A percentile compares a stretch with the other conserved stretches of the same genome.
phyloP scores from a whole-genome alignment of 2,329 filamentous ascomycete genomes.

The Neofusicoccum kwambonambiense region DNA sequence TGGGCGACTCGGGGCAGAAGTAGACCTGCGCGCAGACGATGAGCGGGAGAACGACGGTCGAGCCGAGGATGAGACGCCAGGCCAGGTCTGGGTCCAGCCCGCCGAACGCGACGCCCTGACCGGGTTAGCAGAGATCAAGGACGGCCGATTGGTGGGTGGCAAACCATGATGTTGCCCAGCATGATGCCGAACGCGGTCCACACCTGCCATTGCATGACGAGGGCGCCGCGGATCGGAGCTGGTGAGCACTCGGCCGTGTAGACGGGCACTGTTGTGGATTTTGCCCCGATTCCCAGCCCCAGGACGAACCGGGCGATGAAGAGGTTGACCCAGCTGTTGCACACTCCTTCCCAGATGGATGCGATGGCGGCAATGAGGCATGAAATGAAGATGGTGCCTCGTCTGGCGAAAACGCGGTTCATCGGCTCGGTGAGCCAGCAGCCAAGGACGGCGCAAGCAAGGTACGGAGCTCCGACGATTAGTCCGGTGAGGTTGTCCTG shows the following conservation, averaged over 20 bases:
- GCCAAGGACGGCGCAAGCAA: conserved; percentile 45
- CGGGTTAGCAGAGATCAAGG: background rate
- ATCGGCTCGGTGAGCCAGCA: conserved; percentile 57
- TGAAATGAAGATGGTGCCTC: conserved; percentile 63
- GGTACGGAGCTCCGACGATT: conserved; percentile 46
- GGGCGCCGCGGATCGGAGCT: conserved; percentile 48
- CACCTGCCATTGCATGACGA: conserved; percentile 51
- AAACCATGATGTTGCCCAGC: conserved; percentile 15
- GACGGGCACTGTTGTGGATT: conserved; percentile 28
- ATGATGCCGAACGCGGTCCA: conserved; percentile 25
- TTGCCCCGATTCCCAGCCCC: conserved; percentile 44
- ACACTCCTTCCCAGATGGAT: conserved; percentile 44
- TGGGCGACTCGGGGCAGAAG: conserved; percentile 39
- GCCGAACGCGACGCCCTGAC: background rate
- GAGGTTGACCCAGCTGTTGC: conserved; percentile 44
- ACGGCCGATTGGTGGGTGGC: too few species aligned
- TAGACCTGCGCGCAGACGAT: conserved; percentile 18
- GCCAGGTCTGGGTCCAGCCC: background rate
- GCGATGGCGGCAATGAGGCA: conserved; percentile 43
- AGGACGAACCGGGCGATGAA: conserved; percentile 44
- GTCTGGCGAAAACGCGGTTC: conserved; percentile 59
- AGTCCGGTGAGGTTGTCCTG: conserved; percentile 41
- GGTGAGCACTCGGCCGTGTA: conserved; percentile 50
- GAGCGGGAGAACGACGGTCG: conserved; percentile 9
- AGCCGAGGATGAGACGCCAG: conserved; percentile 19